Conservation (phyloP, 116 monocot species). For the Dioscorea cayenensis region DNA sequence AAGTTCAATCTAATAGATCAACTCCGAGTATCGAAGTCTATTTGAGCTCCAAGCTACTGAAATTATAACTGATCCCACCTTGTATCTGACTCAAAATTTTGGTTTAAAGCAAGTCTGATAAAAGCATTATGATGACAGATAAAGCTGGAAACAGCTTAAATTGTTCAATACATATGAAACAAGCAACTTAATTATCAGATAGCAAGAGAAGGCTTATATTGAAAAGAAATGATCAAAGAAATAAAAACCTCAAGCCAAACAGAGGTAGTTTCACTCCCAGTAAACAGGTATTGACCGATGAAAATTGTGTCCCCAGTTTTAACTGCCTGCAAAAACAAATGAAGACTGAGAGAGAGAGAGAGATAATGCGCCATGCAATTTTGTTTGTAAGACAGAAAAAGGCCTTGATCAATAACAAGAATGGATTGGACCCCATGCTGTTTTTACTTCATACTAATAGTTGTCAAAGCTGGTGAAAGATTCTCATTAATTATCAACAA, state of each 20-base stretch:
- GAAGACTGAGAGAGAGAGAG: not conserved
- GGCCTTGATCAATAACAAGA: too few relatives aligned
- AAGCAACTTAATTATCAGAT: not conserved
- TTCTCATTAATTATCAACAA: too few relatives aligned
- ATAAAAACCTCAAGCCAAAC: constrained; percentile 86
- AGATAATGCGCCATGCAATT: not conserved
- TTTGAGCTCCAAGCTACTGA: not conserved
- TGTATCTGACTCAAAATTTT: constrained; percentile 61
- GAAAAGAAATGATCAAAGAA: not conserved
- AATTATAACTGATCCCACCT: too few relatives aligned
- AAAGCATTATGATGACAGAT: too few relatives aligned
- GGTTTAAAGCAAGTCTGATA: constrained; percentile 55
- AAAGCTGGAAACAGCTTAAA: too few relatives aligned
- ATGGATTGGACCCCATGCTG: too few relatives aligned
- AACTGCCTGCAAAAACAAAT: constrained; percentile 50
- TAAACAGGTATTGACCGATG: constrained; percentile 95
- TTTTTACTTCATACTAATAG: too few relatives aligned
- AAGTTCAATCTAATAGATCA: not conserved
- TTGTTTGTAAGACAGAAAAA: too few relatives aligned
- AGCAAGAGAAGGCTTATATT: not conserved
- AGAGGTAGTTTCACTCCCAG: constrained; percentile 96
- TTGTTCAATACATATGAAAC: too few relatives aligned
- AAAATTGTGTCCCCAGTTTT: constrained; percentile 93
- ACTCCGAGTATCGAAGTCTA: not conserved
- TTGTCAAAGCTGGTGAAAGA: too few relatives aligned